Conservation (phyloP, 192 early-diverging fungal genomes). For the Backusella tuberculispora region DNA sequence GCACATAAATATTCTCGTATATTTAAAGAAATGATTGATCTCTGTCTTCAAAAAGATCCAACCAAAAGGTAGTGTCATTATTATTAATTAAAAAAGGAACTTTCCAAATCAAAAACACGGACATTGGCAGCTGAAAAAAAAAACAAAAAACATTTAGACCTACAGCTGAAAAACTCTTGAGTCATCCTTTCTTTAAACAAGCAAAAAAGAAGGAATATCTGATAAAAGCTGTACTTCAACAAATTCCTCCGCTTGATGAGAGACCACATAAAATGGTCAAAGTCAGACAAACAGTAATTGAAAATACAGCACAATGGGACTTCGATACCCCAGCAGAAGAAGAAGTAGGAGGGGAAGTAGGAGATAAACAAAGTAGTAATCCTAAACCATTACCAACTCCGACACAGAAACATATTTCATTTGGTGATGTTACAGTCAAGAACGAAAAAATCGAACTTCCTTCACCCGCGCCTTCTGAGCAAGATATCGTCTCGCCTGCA, state of each 20-base stretch:
- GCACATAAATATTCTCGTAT: conserved; percentile 74
- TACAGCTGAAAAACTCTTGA: conserved; percentile 73
- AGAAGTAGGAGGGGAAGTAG: not conserved
- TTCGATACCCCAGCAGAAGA: conserved; percentile 51
- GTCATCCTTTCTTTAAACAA: conserved; percentile 78
- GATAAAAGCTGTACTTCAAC: conserved; percentile 56
- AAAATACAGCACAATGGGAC: conserved; percentile 69
- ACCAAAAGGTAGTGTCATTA: conserved; percentile 52
- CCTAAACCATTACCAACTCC: not conserved
- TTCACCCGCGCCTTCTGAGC: conserved; percentile 1
- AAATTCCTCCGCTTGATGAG: conserved; percentile 71
- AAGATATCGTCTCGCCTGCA: conserved; percentile 6
- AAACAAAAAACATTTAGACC: too few relatives aligned
- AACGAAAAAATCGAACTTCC: not conserved
- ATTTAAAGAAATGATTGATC: conserved; percentile 89
- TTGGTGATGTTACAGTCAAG: not conserved
- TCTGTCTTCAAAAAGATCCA: conserved; percentile 81
- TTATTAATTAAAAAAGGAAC: not conserved
- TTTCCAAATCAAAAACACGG: not conserved
- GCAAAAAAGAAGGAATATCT: conserved; percentile 76
- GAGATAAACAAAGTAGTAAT: not conserved
- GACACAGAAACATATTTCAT: conserved; percentile 14
- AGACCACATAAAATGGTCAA: conserved; percentile 61
- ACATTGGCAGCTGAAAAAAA: too few relatives aligned
- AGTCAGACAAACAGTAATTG: conserved; percentile 44